These are phyloP conservation scores for Pleurotus pulmonarius DNA, from an alignment of 768 basidiomycete species.

Conservation along the genomic window DNA sequence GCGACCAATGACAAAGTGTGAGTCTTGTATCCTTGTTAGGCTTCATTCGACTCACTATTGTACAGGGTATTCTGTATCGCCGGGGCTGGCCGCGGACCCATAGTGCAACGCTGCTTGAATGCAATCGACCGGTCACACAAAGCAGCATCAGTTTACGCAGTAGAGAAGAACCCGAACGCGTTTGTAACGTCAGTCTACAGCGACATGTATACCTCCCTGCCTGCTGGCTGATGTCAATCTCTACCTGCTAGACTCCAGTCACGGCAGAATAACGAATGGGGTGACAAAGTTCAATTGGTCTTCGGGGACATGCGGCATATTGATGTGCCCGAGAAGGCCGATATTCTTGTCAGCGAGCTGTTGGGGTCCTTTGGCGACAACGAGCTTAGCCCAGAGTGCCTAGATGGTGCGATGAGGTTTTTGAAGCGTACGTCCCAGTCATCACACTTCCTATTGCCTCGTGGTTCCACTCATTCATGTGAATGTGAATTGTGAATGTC, in stretches of 20 bases:
- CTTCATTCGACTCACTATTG: constrained; percentile 5
- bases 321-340: constrained; percentile 80
- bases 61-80: constrained; percentile 83
- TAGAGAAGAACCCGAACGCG: constrained; percentile 97
- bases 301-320: constrained; percentile 93
- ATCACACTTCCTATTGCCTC: not conserved
- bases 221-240: not conserved
- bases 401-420: constrained; percentile 93
- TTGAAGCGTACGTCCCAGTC: constrained; percentile 69
- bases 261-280: constrained; percentile 81
- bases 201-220: constrained; percentile 8
- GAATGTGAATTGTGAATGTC: not conserved
- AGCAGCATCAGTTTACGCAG: constrained; percentile 70
- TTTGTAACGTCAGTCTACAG: constrained; percentile 77
- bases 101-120: constrained; percentile 79
- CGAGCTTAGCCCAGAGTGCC: constrained; percentile 95
- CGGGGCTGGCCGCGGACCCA: constrained; percentile 92
- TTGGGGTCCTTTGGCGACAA: constrained; percentile 98
- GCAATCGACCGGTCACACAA: constrained; percentile 69
- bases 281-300: constrained; percentile 70
- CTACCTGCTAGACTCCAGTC: constrained; percentile 72
- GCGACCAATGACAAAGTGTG: constrained; percentile 60
- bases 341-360: constrained; percentile 93
- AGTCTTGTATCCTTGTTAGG: constrained; percentile 21
- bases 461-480: not conserved